Base-by-base conservation (phyloP, 805 yeast species). In the Yarrowia hollandica region DNA sequence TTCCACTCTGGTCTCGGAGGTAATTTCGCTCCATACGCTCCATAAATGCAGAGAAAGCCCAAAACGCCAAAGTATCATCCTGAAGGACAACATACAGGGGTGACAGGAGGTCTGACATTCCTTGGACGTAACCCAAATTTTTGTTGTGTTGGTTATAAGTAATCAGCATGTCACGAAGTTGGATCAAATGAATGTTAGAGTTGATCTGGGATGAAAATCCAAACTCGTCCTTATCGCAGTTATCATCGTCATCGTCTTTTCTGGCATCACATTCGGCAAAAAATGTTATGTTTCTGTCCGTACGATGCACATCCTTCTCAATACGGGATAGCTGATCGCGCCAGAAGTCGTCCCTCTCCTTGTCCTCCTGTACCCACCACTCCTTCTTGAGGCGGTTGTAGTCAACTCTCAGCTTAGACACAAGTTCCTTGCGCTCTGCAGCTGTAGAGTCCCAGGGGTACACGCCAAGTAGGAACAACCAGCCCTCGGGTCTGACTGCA, bases 1-100 rank as follows among this genome's bases (percentile, higher is more conserved):
- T 94, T 0, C 99, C 99, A 37, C 89, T 81, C 70, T 94, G 96
- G 71, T 90, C 96, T 50, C 95, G 81, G 25, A 92, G 75, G 69
- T 91, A 94, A 71, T 94, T 94, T 56, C 97, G 79, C 71, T 92
- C 97, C 97, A 92, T 90, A 59, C 94, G 76, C 54, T 88, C 90
- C 98, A 94, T 92, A 64, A 89, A 88, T 35, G 83, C 82, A 2
- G 82, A 78, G 74, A 94, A 92, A 8, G 90, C 85, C 95, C 97
- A 90, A 70, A 94, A 94, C 5, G 96, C 77, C 21, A 90, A 67
- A 0, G 85, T 75, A 64, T 91, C 96, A 69, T 91, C 96, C 61
- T 75, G 77, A 28, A 76, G 64, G 65, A 75, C 67, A 5, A 76
- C 79, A 69, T 90, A 94, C 2, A 94, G 72, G 0, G 97, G 97